Percentiles rank a stretch among this genome's conserved stretches.
Evolutionary conservation across 208 protist genomes (phyloP).

Genomic region (Trypanosoma grayi): DNA sequence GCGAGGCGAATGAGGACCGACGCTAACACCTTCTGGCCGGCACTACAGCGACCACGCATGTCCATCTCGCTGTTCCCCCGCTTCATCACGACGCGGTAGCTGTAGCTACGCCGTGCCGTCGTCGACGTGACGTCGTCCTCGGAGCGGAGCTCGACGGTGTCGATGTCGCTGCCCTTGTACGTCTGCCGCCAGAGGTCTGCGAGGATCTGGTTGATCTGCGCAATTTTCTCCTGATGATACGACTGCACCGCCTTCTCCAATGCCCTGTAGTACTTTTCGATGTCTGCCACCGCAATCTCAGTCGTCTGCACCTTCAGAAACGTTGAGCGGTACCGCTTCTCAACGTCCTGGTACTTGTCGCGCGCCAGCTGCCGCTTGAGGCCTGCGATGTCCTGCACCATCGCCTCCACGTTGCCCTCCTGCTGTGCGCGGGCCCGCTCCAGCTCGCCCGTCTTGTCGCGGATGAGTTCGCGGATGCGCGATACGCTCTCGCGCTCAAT

Average conservation of each 20-base stretch:
- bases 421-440: slow-evolving; percentile 65
- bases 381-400: slow-evolving; percentile 57
- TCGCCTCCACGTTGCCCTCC: slow-evolving; percentile 79
- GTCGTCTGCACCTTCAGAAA: slow-evolving; percentile 89
- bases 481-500: slow-evolving; percentile 38
- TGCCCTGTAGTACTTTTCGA: slow-evolving; percentile 89
- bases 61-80: slow-evolving; percentile 95
- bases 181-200: slow-evolving; percentile 97
- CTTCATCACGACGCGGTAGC: slow-evolving; percentile 96
- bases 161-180: slow-evolving; percentile 98
- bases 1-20: slow-evolving; percentile 99
- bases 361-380: slow-evolving; percentile 55
- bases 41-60: slow-evolving; percentile 98
- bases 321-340: slow-evolving; percentile 85
- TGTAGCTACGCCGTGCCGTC: slow-evolving; percentile 69
- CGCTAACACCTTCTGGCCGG: slow-evolving; percentile 98
- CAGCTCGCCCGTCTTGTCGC: slow-evolving; percentile 56
- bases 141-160: slow-evolving; percentile 96
- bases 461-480: slow-evolving; percentile 65
- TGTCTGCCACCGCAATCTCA: slow-evolving; percentile 85
- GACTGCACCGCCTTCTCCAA: slow-evolving; percentile 96
- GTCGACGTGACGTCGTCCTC: slow-evolving; percentile 86
- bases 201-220: slow-evolving; percentile 98
- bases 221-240: slow-evolving; percentile 98
- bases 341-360: slow-evolving; percentile 83